Conservation (phyloP, 2,329 filamentous ascomycete genomes). For the Periconia digitata region DNA sequence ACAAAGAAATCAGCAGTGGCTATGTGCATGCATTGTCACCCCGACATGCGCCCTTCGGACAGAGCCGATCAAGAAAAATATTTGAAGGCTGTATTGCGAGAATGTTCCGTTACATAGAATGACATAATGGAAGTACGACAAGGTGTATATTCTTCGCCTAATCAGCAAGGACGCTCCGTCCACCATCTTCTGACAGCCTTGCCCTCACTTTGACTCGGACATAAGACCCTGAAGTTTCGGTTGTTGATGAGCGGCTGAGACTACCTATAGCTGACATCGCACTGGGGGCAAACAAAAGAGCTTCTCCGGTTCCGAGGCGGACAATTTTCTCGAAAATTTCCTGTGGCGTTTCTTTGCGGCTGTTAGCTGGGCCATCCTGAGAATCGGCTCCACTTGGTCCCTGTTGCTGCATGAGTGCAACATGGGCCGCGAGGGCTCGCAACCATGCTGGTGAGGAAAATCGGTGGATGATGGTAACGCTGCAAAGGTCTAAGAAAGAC, state of each 20-base stretch:
- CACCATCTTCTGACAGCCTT: slow-evolving; percentile 2
- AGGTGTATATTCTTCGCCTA: background rate
- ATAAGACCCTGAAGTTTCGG: background rate
- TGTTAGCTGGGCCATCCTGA: background rate
- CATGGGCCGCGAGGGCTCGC: background rate
- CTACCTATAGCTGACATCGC: background rate
- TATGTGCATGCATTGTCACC: too few species aligned
- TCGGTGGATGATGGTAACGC: background rate
- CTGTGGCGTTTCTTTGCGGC: too few species aligned
- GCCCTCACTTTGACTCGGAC: background rate
- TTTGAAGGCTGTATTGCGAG: too few species aligned
- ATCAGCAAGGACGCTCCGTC: background rate
- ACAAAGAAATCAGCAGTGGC: too few species aligned
- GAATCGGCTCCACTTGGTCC: background rate
- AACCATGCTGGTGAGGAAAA: background rate
- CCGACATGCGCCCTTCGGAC: too few species aligned
- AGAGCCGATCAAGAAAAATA: too few species aligned
- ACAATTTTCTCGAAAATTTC: too few species aligned
- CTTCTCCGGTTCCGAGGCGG: background rate
- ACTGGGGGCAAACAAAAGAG: background rate
- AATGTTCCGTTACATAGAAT: too few species aligned
- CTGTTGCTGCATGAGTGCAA: slow-evolving; percentile 1
- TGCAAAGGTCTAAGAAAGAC: slow-evolving; percentile 1
- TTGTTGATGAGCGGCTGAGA: background rate
- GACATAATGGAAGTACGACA: too few species aligned